Conservation (phyloP, 2,329 filamentous ascomycete genomes). For the Elsinoe arachidis region DNA sequence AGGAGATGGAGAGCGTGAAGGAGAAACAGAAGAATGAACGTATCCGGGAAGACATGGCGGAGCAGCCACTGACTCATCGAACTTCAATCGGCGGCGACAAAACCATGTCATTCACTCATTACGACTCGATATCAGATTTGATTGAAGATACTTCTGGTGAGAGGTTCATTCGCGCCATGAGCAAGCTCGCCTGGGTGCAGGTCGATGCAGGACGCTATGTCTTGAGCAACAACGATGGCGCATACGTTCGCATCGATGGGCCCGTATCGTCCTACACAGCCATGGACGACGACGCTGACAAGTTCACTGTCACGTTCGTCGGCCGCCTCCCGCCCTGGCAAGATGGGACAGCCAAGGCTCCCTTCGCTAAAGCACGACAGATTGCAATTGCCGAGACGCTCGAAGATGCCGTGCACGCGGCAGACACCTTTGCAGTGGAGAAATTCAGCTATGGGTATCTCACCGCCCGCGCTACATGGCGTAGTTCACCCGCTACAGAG, state of each 20-base stretch:
- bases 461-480: constrained; percentile 58
- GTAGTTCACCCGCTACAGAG: constrained; percentile 52
- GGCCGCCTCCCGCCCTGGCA: constrained; percentile 28
- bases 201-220: constrained; percentile 63
- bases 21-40: constrained; percentile 38
- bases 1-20: constrained; percentile 52
- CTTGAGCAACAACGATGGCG: constrained; percentile 52
- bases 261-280: constrained; percentile 20
- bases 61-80: constrained; percentile 2
- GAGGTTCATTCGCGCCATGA: constrained; percentile 66
- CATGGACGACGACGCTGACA: constrained; percentile 12
- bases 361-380: constrained; percentile 59
- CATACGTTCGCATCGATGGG: constrained; percentile 49
- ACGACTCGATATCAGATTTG: constrained; percentile 84
- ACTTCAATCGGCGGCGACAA: constrained; percentile 17
- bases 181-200: constrained; percentile 73
- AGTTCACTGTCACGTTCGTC: constrained; percentile 33
- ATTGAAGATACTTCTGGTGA: constrained; percentile 75
- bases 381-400: constrained; percentile 61
- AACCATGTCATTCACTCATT: constrained; percentile 74
- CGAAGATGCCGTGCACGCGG: constrained; percentile 68
- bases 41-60: constrained; percentile 31
- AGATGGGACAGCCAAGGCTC: constrained; percentile 33
- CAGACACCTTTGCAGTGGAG: constrained; percentile 53
- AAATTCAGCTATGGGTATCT: constrained; percentile 51